Evolutionary conservation across 768 basidiomycete species (phyloP).

Genomic region (Agaricus subrufescens): DNA sequence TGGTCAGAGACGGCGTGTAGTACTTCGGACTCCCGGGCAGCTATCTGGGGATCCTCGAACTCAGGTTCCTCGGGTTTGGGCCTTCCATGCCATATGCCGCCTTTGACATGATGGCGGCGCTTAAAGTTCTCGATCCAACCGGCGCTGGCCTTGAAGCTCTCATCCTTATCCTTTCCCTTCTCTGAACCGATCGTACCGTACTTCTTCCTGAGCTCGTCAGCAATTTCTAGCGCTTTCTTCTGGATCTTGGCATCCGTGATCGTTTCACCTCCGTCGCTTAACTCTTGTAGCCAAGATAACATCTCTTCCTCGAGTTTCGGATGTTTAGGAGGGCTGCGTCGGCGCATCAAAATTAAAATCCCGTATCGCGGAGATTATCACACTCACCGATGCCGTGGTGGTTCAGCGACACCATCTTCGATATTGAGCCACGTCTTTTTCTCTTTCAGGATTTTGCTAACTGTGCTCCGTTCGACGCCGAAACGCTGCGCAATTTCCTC

Average conservation of each 20-base stretch:
- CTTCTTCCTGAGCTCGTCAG: conserved; percentile 31
- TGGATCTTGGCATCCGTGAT: conserved; percentile 67
- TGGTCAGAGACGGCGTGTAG: conserved; percentile 3
- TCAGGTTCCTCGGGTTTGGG: conserved; percentile 9
- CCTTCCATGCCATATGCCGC: conserved; percentile 43
- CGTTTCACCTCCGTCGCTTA: conserved; percentile 35
- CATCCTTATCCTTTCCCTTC: conserved; percentile 29
- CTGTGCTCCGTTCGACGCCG: conserved; percentile 86
- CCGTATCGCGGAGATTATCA: background rate
- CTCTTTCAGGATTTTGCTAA: conserved; percentile 87
- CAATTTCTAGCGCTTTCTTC: conserved; percentile 64
- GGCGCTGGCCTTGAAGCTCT: conserved; percentile 86
- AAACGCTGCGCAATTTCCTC: conserved; percentile 78
- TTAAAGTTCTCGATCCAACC: conserved; percentile 95
- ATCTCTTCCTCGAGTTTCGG: conserved; percentile 70
- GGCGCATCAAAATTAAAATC: background rate
- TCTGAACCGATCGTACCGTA: conserved; percentile 34
- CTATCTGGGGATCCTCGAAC: conserved; percentile 6
- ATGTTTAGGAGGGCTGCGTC: conserved; percentile 71
- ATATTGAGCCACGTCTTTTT: conserved; percentile 80
- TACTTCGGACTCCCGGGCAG: conserved; percentile 9
- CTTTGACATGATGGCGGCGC: conserved; percentile 69
- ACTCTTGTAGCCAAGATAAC: conserved; percentile 53
- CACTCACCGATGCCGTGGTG: conserved; percentile 63
- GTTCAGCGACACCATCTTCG: conserved; percentile 50